A percentile compares a stretch with the other conserved stretches of the same genome.
Evolutionary conservation across 306 rosid genomes (phyloP).

Genomic region (Lagenaria siceraria): DNA sequence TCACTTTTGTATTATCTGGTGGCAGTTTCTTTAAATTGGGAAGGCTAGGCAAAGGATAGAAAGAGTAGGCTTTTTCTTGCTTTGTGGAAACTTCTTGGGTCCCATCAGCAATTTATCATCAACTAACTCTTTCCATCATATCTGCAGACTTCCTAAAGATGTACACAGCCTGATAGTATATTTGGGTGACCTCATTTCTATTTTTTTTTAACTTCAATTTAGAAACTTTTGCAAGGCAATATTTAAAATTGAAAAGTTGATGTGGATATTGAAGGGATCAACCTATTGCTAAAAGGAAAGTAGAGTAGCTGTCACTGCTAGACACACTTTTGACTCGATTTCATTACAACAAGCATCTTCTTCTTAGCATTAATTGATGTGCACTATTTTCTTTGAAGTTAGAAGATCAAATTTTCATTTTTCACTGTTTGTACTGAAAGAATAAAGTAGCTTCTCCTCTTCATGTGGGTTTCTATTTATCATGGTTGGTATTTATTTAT

Average conservation of each 20-base stretch:
- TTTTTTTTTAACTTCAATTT: background rate
- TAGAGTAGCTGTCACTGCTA: background rate
- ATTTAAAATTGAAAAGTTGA: background rate
- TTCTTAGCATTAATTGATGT: background rate
- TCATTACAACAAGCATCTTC: background rate
- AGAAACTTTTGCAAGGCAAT: background rate
- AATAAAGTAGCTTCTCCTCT: too few species aligned
- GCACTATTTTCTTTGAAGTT: too few species aligned
- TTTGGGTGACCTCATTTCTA: background rate
- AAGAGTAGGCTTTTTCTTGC: background rate
- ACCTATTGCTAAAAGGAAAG: background rate
- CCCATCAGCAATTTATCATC: background rate
- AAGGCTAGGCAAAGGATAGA: background rate
- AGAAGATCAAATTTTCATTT: too few species aligned
- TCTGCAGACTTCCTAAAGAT: background rate
- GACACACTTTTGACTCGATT: background rate
- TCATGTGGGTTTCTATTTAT: background rate
- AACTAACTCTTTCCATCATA: background rate
- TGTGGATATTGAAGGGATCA: background rate
- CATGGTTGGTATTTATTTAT: background rate
- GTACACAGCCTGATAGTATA: background rate
- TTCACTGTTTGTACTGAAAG: too few species aligned
- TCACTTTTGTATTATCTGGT: background rate
- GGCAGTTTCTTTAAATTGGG: background rate
- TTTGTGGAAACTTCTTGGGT: conserved; percentile 2